phyloP scores from a whole-genome alignment of 129 eudicot genomes.

The sunflower (Helianthus annuus) region HanXRQr2.0-SUNRISE NC_035446.2:133273551-133274050 shows the following conservation, averaged over 20 bases:
- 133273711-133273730: constrained; percentile 37
- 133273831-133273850: constrained; percentile 15
- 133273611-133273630: constrained; percentile 35
- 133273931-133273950: constrained; percentile 35
- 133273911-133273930: constrained; percentile 31
- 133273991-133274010: no score
- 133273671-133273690: constrained; percentile 44
- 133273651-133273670: constrained; percentile 49
- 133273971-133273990: constrained; percentile 17
- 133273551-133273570: constrained; percentile 41
- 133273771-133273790: constrained; percentile 29
- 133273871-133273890: background rate
- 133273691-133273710: constrained; percentile 44
- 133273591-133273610: constrained; percentile 43
- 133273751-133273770: constrained; percentile 20
- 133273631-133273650: constrained; percentile 43
- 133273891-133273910: constrained; percentile 2
- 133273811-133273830: constrained; percentile 27
- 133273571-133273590: constrained; percentile 44
- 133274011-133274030: no score
- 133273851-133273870: background rate
- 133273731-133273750: constrained; percentile 34
- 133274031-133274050: no score
- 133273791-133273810: constrained; percentile 6
- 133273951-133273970: constrained; percentile 29